Evolutionary conservation across 2,329 filamentous ascomycete species (phyloP).

Genomic region (Diaporthe capsici): DNA sequence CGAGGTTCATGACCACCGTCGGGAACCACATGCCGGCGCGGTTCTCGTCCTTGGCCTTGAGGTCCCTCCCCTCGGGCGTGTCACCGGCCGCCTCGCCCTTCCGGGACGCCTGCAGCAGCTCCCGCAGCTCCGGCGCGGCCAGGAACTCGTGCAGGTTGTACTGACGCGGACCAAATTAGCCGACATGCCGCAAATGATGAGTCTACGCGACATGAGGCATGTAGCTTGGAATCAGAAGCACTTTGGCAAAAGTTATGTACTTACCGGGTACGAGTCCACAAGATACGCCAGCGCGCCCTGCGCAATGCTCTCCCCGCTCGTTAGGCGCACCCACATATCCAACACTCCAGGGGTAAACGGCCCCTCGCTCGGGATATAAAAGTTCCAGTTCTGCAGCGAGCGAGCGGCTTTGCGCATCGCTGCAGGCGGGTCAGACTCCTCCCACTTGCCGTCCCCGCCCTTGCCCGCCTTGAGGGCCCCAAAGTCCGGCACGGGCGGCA

Average conservation of each 20-base stretch:
- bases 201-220: no score
- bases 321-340: conserved; percentile 78
- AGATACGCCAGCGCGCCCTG: conserved; percentile 75
- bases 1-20: conserved; percentile 81
- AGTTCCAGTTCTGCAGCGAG: conserved; percentile 50
- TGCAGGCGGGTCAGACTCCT: background rate
- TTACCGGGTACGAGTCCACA: conserved; percentile 53
- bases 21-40: conserved; percentile 74
- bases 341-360: conserved; percentile 52
- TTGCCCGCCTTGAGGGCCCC: background rate
- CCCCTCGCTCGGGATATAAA: conserved; percentile 47
- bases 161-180: background rate
- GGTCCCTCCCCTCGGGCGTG: background rate
- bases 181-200: background rate
- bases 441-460: conserved; percentile 4
- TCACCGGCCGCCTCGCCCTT: background rate
- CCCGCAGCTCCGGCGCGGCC: conserved; percentile 24
- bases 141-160: conserved; percentile 44
- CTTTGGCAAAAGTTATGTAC: accelerated
- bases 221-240: no score
- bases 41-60: background rate
- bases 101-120: conserved; percentile 16
- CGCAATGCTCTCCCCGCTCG: conserved; percentile 73
- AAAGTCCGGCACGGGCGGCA: conserved; percentile 18
- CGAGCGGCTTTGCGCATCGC: conserved; percentile 34